Conservation (phyloP, 345 rosid species). For the Triadica sebifera region DNA sequence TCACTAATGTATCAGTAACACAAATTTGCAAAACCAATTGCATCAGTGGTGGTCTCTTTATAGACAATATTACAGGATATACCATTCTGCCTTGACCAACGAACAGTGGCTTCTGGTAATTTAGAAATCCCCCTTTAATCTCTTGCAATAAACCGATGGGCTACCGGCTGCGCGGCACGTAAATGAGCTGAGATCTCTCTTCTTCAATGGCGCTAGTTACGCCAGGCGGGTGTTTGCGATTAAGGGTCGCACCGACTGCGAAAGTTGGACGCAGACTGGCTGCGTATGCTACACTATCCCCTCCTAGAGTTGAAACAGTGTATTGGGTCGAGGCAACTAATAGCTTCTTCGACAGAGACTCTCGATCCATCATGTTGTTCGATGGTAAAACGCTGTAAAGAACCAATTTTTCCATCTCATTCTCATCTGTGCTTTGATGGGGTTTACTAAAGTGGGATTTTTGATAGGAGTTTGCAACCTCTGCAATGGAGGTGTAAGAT, state of each 20-base stretch:
- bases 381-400: conserved; percentile 47
- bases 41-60: too few species aligned
- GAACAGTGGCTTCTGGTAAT: too few species aligned
- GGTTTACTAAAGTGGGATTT: neutral
- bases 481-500: conserved; percentile 85
- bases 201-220: conserved; percentile 43
- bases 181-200: neutral
- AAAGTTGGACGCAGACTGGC: conserved; percentile 28
- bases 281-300: conserved; percentile 37
- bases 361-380: conserved; percentile 83
- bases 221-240: conserved; percentile 36
- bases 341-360: conserved; percentile 63
- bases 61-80: too few species aligned
- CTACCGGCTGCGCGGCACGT: too few species aligned
- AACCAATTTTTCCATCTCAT: neutral
- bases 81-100: too few species aligned
- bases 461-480: conserved; percentile 75
- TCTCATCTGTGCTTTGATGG: neutral
- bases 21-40: too few species aligned
- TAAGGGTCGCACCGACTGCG: conserved; percentile 20
- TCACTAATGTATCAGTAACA: too few species aligned
- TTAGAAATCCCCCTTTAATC: too few species aligned
- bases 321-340: conserved; percentile 60
- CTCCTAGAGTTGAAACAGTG: conserved; percentile 32
- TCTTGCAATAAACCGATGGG: too few species aligned